Base-by-base conservation (phyloP, 2,329 filamentous ascomycete genomes). In the Cladophialophora exuberans region DNA sequence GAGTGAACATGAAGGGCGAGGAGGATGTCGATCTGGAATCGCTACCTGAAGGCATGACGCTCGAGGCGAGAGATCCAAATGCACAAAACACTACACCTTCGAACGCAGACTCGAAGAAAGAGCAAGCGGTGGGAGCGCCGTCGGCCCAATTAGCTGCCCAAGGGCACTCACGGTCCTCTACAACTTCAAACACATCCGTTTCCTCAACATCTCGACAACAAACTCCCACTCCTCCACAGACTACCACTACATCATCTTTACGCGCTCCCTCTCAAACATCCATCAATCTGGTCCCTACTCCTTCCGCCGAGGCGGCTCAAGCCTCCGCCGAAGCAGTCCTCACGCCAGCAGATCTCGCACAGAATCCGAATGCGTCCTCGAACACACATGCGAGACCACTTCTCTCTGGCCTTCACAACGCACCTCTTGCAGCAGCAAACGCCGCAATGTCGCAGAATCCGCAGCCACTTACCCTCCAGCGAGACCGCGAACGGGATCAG, bases 61-160 rank as follows among this genome's bases (percentile, higher is more conserved):
- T 96, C 73, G 87, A 81, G 1, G 93, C 87, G 71, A 83, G 84
- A 60, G 89, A 91, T 67, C 86, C 50, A 11, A 54, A 38, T 15
- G 45, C 48, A 25, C 42, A 38, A n/a, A 46, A 20, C 38, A 18
- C 22, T 26, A n/a, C n/a, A n/a, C n/a, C n/a, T n/a, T n/a, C n/a
- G n/a, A n/a, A 35, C 17, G 35, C 43, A 42, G 36, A 15, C 25
- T 20, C 33, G 23, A 38, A 41, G 36, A 26, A 38, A n/a, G 30
- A 43, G 17, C 15, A 11, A 30, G 18, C 42, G n/a, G 15, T 28
- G 18, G 48, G 7, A 26, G 9, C 48, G 17, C 15, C 22, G 2
- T 11, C 33, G 15, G 17, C 18, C 7, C 15, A 17, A 49, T 35
- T 13, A 30, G 20, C 25, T 15, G 22, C 15, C 23, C 23, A 18